A percentile compares a stretch with the other conserved stretches of the same genome.
Evolutionary conservation across 2,329 filamentous ascomycete genomes (phyloP).

Genomic region (Colletotrichum sansevieriae): DNA sequence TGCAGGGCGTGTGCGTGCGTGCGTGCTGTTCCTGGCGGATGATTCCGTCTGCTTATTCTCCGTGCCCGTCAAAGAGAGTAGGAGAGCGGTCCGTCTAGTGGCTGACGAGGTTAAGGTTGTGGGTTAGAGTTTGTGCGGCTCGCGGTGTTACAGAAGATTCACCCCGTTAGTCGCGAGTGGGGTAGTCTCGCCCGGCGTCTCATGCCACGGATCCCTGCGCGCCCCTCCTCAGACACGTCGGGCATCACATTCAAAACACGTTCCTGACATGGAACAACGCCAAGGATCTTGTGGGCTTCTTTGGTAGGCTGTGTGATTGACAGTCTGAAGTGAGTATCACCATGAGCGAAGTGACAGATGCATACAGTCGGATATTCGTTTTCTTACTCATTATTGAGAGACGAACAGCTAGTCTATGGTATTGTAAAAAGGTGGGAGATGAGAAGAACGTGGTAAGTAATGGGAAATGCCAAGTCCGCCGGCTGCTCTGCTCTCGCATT

Average conservation of each 20-base stretch:
- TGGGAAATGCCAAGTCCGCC: slow-evolving; percentile 17
- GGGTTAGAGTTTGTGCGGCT: slow-evolving; percentile 22
- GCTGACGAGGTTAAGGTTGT: slow-evolving; percentile 19
- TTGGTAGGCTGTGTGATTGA: slow-evolving; percentile 12
- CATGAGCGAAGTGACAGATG: background rate
- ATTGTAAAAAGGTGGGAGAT: slow-evolving; percentile 19
- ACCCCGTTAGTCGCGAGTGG: slow-evolving; percentile 13
- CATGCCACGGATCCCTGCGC: slow-evolving; percentile 2
- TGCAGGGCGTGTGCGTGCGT: background rate
- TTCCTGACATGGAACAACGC: background rate
- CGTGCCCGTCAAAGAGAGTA: background rate
- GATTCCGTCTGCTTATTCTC: background rate
- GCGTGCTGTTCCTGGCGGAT: background rate
- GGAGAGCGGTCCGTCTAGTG: background rate
- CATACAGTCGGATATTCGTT: slow-evolving; percentile 14
- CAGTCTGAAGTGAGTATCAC: background rate
- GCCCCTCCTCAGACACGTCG: slow-evolving; percentile 7
- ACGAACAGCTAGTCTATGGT: slow-evolving; percentile 25
- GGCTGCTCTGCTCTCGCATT: background rate
- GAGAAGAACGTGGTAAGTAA: slow-evolving; percentile 10
- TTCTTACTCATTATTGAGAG: background rate
- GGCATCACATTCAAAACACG: slow-evolving; percentile 26
- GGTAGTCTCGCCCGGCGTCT: slow-evolving; percentile 4
- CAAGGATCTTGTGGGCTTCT: background rate
- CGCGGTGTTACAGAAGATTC: slow-evolving; percentile 13